Evolutionary conservation across 805 yeast genomes (phyloP).

Genomic region (Kodamaea neixiangensis): DNA sequence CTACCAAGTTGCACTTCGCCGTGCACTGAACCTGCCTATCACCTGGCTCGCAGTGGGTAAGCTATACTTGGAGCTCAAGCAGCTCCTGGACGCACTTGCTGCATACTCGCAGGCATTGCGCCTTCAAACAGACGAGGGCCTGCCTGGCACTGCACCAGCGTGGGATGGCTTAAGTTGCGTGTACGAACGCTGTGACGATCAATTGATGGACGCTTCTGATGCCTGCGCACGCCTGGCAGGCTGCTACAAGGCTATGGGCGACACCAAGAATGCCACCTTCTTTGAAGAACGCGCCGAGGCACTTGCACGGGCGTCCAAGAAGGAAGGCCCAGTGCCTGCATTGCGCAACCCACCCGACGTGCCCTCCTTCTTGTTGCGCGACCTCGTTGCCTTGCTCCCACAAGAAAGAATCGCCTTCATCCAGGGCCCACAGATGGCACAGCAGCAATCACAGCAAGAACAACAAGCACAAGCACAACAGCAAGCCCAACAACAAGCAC

Average conservation of each 20-base stretch:
- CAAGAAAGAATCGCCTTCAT: slow-evolving; percentile 41
- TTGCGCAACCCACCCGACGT: slow-evolving; percentile 50
- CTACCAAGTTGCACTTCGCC: slow-evolving; percentile 54
- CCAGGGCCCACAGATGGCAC: slow-evolving; percentile 20
- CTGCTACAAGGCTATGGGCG: slow-evolving; percentile 51
- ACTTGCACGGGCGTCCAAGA: slow-evolving; percentile 43
- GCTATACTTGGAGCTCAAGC: slow-evolving; percentile 57
- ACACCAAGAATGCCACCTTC: slow-evolving; percentile 39
- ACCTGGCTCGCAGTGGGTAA: slow-evolving; percentile 71
- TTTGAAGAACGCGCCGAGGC: slow-evolving; percentile 47
- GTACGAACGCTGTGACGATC: slow-evolving; percentile 64
- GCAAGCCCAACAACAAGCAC: not conserved
- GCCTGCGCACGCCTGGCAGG: slow-evolving; percentile 55
- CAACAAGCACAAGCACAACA: slow-evolving; percentile 4
- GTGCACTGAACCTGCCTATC: slow-evolving; percentile 55
- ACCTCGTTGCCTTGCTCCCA: slow-evolving; percentile 44
- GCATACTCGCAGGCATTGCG: slow-evolving; percentile 68
- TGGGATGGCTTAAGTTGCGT: slow-evolving; percentile 68
- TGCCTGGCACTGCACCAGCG: slow-evolving; percentile 53
- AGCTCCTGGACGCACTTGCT: slow-evolving; percentile 63
- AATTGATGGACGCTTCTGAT: slow-evolving; percentile 58
- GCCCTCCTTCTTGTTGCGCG: slow-evolving; percentile 44
- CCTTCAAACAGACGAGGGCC: slow-evolving; percentile 48
- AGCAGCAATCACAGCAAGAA: slow-evolving; percentile 3
- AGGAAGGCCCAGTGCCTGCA: slow-evolving; percentile 47